A percentile compares a stretch with the other conserved stretches of the same genome.
Evolutionary conservation across 1,284 basidiomycete species (phyloP).

Genomic region (Puccinia horiana): DNA sequence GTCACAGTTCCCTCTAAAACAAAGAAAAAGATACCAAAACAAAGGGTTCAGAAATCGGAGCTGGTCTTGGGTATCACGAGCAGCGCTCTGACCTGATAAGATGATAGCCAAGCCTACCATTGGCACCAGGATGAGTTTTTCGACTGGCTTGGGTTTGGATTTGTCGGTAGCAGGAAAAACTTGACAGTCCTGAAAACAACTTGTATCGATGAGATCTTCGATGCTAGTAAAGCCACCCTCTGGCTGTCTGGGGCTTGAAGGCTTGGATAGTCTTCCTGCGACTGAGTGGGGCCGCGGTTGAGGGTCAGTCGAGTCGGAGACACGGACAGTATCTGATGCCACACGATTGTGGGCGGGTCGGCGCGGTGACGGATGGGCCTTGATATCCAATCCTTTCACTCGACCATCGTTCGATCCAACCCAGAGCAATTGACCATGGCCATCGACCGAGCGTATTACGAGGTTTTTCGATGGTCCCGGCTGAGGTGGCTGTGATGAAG

Average conservation of each 20-base stretch:
- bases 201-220: conserved; percentile 5
- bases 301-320: background rate
- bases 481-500: background rate
- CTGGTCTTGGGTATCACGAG: background rate
- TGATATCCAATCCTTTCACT: conserved; percentile 44
- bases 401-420: conserved; percentile 45
- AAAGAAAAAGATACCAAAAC: background rate
- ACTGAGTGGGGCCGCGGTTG: background rate
- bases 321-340: conserved; percentile 7
- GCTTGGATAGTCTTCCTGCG: conserved; percentile 16
- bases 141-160: conserved; percentile 29
- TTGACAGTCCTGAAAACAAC: conserved; percentile 48
- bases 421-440: conserved; percentile 34
- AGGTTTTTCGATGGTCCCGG: conserved; percentile 35
- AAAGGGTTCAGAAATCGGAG: background rate
- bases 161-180: conserved; percentile 40
- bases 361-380: background rate
- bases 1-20: conserved; percentile 41
- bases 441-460: conserved; percentile 46
- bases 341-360: conserved; percentile 7
- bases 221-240: background rate
- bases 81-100: conserved; percentile 45
- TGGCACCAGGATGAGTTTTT: conserved; percentile 39
- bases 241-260: conserved; percentile 11
- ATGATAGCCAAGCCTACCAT: conserved; percentile 45